These are phyloP conservation scores for Erodium maritimum DNA, from an alignment of 345 rosid genomes.

Conservation along the genomic window DNA sequence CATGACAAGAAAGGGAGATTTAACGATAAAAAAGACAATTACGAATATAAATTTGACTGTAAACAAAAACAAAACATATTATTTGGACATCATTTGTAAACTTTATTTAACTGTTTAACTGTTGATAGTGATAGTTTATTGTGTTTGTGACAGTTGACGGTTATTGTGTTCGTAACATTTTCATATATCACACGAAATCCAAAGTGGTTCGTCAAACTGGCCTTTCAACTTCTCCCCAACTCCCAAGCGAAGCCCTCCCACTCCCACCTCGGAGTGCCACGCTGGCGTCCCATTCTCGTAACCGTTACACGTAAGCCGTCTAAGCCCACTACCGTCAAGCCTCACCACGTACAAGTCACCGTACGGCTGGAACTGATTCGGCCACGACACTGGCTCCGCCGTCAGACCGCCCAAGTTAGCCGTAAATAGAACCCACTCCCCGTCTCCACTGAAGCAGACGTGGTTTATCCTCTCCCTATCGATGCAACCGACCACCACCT, in stretches of 20 bases:
- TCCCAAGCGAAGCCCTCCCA: constrained; percentile 18
- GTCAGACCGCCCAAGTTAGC: constrained; percentile 49
- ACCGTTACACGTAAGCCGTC: constrained; percentile 78
- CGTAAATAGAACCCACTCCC: constrained; percentile 61
- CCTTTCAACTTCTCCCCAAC: constrained; percentile 40
- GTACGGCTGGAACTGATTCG: constrained; percentile 83
- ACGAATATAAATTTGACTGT: no score
- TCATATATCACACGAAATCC: no score
- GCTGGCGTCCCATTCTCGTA: constrained; percentile 81
- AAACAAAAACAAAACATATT: no score
- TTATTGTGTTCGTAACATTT: no score
- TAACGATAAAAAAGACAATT: no score
- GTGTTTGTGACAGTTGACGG: no score
- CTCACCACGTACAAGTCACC: constrained; percentile 55
- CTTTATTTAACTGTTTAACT: no score
- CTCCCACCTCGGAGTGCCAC: constrained; percentile 38
- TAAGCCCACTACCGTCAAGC: constrained; percentile 52
- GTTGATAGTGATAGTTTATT: no score
- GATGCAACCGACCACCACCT: constrained; percentile 39
- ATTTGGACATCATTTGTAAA: no score
- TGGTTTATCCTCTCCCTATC: constrained; percentile 78
- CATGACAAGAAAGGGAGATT: no score
- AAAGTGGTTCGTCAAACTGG: constrained; percentile 52
- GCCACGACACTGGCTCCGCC: constrained; percentile 68
- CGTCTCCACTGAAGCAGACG: constrained; percentile 57